phyloP scores from a whole-genome alignment of 2,329 filamentous ascomycete species.

The Aspergillus sergii region DNA sequence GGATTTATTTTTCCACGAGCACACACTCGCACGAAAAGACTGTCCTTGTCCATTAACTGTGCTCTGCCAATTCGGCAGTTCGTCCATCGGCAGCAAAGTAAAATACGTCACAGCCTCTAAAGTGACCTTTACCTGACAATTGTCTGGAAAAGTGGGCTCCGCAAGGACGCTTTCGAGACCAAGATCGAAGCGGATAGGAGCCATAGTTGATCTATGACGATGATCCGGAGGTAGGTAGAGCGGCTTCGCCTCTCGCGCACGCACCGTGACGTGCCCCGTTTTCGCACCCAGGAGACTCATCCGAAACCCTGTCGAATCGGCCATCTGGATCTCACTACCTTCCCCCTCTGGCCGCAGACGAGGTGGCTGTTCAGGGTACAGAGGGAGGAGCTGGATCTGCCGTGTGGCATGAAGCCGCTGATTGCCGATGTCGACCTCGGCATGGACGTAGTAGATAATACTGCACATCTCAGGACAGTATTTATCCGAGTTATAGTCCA shows the following conservation, averaged over 20 bases:
- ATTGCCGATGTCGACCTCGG: neutral
- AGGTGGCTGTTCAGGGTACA: neutral
- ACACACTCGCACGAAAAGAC: neutral
- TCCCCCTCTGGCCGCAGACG: neutral
- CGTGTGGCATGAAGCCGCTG: neutral
- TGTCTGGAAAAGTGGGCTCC: neutral
- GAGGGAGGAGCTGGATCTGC: neutral
- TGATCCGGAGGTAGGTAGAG: neutral
- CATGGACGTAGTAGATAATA: neutral
- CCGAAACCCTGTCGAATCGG: neutral
- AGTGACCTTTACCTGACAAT: neutral
- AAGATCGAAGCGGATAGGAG: neutral
- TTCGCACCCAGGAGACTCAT: neutral
- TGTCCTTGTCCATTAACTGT: neutral
- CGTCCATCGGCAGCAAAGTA: neutral
- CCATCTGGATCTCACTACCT: too few species aligned
- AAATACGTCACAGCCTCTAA: neutral
- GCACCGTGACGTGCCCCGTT: neutral
- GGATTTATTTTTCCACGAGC: constrained; percentile 1
- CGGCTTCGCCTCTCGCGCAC: neutral
- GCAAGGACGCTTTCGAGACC: neutral
- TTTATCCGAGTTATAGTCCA: constrained; percentile 8
- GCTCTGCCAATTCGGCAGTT: neutral
- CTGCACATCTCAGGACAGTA: neutral
- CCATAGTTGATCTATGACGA: neutral